Evolutionary conservation across 2,329 filamentous ascomycete genomes (phyloP).

Genomic region (Gnomoniopsis sp.): DNA sequence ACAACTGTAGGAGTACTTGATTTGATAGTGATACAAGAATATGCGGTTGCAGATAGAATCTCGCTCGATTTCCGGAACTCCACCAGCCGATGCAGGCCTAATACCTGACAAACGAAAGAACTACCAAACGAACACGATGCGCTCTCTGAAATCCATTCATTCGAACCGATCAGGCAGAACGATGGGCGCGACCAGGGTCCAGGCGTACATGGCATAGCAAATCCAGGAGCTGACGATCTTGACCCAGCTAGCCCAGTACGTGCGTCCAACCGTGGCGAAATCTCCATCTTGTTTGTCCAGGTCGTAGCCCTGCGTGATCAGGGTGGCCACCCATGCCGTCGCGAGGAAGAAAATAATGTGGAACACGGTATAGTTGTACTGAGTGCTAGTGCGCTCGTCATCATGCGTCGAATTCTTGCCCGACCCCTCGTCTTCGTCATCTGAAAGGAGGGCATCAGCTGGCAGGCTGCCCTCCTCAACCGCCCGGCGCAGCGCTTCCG

Average conservation of each 20-base stretch:
- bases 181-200: conserved; percentile 86
- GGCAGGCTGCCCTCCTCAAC: conserved; percentile 91
- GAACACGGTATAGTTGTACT: conserved; percentile 96
- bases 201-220: conserved; percentile 90
- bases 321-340: conserved; percentile 90
- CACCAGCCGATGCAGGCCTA: conserved; percentile 1
- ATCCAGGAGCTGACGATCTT: conserved; percentile 98
- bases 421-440: conserved; percentile 63
- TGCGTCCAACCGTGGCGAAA: conserved; percentile 90
- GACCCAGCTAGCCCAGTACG: conserved; percentile 97
- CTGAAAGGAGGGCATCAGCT: conserved; percentile 79
- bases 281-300: conserved; percentile 62
- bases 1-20: not conserved
- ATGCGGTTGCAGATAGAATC: not conserved
- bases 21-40: conserved; percentile 8
- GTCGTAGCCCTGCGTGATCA: conserved; percentile 74
- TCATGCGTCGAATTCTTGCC: conserved; percentile 66
- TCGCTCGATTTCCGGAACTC: not conserved
- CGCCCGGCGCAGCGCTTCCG: conserved; percentile 83
- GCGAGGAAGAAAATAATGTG: conserved; percentile 97
- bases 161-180: conserved; percentile 78
- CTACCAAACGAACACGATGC: conserved; percentile 35
- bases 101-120: conserved; percentile 18
- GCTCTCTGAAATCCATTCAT: conserved; percentile 39
- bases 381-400: conserved; percentile 83